These are phyloP conservation scores for Zygotorulaspora chibaensis DNA, from an alignment of 805 yeast species.

Conservation along the genomic window DNA sequence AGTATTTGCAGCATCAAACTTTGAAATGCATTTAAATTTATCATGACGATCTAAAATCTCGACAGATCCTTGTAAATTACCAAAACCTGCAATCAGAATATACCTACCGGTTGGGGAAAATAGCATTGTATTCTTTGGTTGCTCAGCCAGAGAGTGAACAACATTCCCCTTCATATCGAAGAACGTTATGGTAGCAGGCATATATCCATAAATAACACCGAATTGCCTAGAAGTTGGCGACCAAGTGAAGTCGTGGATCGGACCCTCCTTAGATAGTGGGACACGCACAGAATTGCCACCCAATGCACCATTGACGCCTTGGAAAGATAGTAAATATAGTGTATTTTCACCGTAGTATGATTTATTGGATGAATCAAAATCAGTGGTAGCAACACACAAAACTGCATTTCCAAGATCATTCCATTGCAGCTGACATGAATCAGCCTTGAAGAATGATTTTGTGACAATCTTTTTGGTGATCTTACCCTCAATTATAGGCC, in stretches of 20 bases:
- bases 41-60: slow-evolving; percentile 91
- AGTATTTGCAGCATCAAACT: slow-evolving; percentile 89
- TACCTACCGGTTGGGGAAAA: slow-evolving; percentile 94
- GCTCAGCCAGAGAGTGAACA: slow-evolving; percentile 76
- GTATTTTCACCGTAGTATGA: slow-evolving; percentile 97
- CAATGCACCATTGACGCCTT: slow-evolving; percentile 62
- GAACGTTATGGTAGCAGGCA: slow-evolving; percentile 95
- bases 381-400: slow-evolving; percentile 89
- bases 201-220: slow-evolving; percentile 94
- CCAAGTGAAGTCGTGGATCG: slow-evolving; percentile 97
- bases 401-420: slow-evolving; percentile 91
- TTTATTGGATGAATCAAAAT: slow-evolving; percentile 89
- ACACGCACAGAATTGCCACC: slow-evolving; percentile 90
- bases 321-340: slow-evolving; percentile 60
- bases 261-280: slow-evolving; percentile 85
- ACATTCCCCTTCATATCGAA: slow-evolving; percentile 92
- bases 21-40: slow-evolving; percentile 71
- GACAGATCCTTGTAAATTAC: slow-evolving; percentile 94
- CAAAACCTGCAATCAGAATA: slow-evolving; percentile 93
- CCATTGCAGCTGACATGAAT: slow-evolving; percentile 89
- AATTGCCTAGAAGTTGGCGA: slow-evolving; percentile 93
- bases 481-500: slow-evolving; percentile 40
- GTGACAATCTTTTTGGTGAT: slow-evolving; percentile 67
- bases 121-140: slow-evolving; percentile 82
- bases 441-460: slow-evolving; percentile 93